These are phyloP conservation scores for Trifolium dubium DNA, from an alignment of 306 rosid genomes.

Conservation along the genomic window DNA sequence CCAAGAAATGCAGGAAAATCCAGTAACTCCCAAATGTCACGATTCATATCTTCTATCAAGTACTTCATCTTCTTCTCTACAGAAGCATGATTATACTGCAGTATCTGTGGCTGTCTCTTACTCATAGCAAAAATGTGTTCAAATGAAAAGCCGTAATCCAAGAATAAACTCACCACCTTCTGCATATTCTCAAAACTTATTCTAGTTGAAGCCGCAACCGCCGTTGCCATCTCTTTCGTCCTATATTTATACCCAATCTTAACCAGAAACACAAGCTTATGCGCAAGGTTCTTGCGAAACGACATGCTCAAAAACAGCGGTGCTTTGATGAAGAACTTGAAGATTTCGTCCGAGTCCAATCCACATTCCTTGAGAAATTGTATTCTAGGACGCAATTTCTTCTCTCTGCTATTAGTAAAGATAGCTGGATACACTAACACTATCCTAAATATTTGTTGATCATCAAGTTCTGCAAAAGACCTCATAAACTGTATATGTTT, in stretches of 20 bases:
- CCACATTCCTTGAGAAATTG: constrained; percentile 81
- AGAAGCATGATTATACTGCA: constrained; percentile 65
- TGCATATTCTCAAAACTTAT: constrained; percentile 75
- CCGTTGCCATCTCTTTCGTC: constrained; percentile 68
- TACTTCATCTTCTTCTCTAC: constrained; percentile 75
- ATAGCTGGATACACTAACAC: constrained; percentile 62
- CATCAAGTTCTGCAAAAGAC: constrained; percentile 63
- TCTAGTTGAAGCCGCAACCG: constrained; percentile 64
- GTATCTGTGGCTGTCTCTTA: constrained; percentile 78
- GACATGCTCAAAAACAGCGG: constrained; percentile 70
- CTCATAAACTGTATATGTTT: constrained; percentile 64
- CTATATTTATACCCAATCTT: constrained; percentile 74
- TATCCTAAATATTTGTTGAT: constrained; percentile 63
- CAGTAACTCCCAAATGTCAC: constrained; percentile 67
- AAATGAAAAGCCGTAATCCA: constrained; percentile 65
- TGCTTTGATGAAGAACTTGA: constrained; percentile 74
- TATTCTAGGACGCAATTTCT: constrained; percentile 75
- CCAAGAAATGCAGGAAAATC: constrained; percentile 83
- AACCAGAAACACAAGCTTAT: constrained; percentile 65
- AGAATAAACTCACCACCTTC: constrained; percentile 60
- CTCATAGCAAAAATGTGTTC: constrained; percentile 73
- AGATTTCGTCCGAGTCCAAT: constrained; percentile 60
- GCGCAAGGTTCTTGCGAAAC: constrained; percentile 58
- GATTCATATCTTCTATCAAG: constrained; percentile 72
- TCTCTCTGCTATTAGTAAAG: constrained; percentile 69